Conservation (phyloP, 1,284 basidiomycete genomes). For the Tylopilus orsonianus region DNA sequence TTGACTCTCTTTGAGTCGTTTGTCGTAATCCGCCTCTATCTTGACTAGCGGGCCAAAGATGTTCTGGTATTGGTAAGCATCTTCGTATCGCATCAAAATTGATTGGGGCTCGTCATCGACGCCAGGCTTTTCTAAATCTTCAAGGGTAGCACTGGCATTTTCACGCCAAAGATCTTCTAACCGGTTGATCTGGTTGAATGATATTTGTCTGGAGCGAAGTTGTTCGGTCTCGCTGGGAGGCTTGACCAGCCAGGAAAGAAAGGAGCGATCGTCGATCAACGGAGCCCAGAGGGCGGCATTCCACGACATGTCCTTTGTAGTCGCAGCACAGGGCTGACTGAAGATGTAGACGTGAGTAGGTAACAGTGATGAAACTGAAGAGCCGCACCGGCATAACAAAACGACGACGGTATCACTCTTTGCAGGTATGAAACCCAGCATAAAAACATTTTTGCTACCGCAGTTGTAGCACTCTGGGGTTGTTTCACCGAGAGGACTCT, state of each 20-base stretch:
- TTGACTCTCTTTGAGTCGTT: constrained; percentile 96
- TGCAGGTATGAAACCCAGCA: constrained; percentile 98
- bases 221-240: constrained; percentile 95
- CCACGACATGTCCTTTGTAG: constrained; percentile 98
- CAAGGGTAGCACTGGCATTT: constrained; percentile 90
- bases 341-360: constrained; percentile 9
- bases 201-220: constrained; percentile 92
- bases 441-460: constrained; percentile 99
- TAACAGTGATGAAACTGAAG: not conserved
- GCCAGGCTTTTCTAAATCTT: constrained; percentile 95
- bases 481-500: constrained; percentile 95
- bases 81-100: constrained; percentile 90
- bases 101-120: constrained; percentile 96
- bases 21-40: constrained; percentile 99
- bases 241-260: constrained; percentile 98
- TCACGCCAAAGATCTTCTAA: constrained; percentile 99
- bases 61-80: constrained; percentile 99
- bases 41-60: constrained; percentile 99
- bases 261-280: constrained; percentile 96
- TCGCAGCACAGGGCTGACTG: constrained; percentile 96
- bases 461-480: constrained; percentile 99
- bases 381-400: constrained; percentile 86
- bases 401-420: constrained; percentile 99
- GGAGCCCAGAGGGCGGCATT: constrained; percentile 98
- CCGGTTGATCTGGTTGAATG: constrained; percentile 94